Evolutionary conservation across 2,329 filamentous ascomycete genomes (phyloP).

Genomic region (Colletotrichum destructivum): DNA sequence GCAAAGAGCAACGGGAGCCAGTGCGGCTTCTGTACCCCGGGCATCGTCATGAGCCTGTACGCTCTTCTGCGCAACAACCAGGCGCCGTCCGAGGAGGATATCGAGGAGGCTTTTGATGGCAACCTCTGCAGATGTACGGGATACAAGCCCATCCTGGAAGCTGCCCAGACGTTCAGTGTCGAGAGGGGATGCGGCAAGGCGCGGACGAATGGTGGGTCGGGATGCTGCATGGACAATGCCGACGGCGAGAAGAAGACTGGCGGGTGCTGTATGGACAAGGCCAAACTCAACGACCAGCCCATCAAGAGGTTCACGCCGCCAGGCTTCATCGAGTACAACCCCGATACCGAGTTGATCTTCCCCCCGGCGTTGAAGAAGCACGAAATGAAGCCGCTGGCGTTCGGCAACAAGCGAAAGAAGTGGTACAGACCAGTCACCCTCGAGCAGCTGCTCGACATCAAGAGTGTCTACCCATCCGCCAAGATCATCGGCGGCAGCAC

Average conservation of each 20-base stretch:
- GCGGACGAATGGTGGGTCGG: constrained; percentile 64
- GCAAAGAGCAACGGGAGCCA: constrained; percentile 94
- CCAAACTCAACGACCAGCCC: constrained; percentile 63
- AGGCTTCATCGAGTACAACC: constrained; percentile 94
- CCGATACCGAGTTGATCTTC: constrained; percentile 95
- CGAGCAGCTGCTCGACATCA: constrained; percentile 91
- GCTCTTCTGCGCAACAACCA: constrained; percentile 90
- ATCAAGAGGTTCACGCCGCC: constrained; percentile 85
- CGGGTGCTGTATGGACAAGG: constrained; percentile 79
- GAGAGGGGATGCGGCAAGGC: constrained; percentile 66
- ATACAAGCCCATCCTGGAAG: constrained; percentile 93
- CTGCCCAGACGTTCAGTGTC: constrained; percentile 88
- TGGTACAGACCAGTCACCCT: constrained; percentile 94
- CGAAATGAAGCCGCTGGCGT: constrained; percentile 83
- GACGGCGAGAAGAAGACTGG: constrained; percentile 56
- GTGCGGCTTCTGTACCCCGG: constrained; percentile 94
- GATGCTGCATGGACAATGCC: constrained; percentile 81
- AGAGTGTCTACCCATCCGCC: constrained; percentile 84
- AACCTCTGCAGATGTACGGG: constrained; percentile 97
- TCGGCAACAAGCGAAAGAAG: constrained; percentile 94
- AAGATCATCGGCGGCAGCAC: constrained; percentile 97
- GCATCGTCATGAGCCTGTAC: constrained; percentile 98
- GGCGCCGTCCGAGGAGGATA: constrained; percentile 82
- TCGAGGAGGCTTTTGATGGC: constrained; percentile 97
- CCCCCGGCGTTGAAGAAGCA: constrained; percentile 88